Evolutionary conservation across 352 stramenopile species (phyloP).

Genomic region (Phytophthora megakarya): DNA sequence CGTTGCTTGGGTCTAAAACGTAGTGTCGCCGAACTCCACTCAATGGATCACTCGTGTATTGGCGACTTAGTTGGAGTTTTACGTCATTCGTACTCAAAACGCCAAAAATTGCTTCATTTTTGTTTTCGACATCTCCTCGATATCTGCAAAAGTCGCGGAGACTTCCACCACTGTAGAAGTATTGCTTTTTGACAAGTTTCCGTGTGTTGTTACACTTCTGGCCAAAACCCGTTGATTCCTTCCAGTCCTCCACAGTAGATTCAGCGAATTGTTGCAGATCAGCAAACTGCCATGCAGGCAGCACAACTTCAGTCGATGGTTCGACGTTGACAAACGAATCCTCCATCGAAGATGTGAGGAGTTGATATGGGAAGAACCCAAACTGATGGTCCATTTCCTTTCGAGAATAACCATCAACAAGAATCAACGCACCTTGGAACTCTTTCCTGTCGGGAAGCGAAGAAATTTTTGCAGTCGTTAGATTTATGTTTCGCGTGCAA

Average conservation of each 20-base stretch:
- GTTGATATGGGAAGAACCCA: slow-evolving; percentile 21
- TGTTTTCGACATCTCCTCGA: slow-evolving; percentile 19
- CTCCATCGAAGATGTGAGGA: slow-evolving; percentile 24
- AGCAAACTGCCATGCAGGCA: slow-evolving; percentile 29
- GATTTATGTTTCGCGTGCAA: slow-evolving; percentile 20
- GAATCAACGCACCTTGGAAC: slow-evolving; percentile 21
- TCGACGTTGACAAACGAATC: neutral
- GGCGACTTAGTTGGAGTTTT: slow-evolving; percentile 5
- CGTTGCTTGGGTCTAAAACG: slow-evolving; percentile 21
- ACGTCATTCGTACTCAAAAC: slow-evolving; percentile 9
- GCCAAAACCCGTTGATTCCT: slow-evolving; percentile 15
- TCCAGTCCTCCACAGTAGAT: slow-evolving; percentile 24
- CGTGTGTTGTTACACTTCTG: slow-evolving; percentile 2
- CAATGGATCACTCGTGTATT: neutral
- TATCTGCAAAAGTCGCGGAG: slow-evolving; percentile 29
- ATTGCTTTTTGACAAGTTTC: slow-evolving; percentile 24
- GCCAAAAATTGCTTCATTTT: slow-evolving; percentile 21
- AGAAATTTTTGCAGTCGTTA: slow-evolving; percentile 18
- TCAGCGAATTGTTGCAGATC: slow-evolving; percentile 28
- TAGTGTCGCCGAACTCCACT: slow-evolving; percentile 34
- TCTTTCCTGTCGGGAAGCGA: slow-evolving; percentile 28
- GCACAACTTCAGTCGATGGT: slow-evolving; percentile 14
- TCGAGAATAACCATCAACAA: slow-evolving; percentile 31
- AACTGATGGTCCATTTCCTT: slow-evolving; percentile 22
- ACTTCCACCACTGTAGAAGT: slow-evolving; percentile 41